Evolutionary conservation across 768 basidiomycete species (phyloP), one percentile per base, ranked within the genome.

Genomic region (Lactifluus hygrophoroides): DNA sequence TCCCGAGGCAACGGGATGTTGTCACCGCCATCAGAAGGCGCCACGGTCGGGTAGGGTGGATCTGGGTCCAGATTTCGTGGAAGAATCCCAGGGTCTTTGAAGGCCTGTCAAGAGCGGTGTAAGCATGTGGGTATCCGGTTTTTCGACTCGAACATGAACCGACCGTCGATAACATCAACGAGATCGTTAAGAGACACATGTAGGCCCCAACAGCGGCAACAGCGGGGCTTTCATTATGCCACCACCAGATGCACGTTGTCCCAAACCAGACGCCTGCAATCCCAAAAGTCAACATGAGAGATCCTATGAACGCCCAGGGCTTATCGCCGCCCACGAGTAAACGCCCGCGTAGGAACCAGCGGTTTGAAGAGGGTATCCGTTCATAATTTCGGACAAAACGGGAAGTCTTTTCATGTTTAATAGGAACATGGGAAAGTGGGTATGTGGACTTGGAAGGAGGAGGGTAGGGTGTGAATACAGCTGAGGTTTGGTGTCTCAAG

Each of bases 241-340:
- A 97, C 80, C 94, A 86, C 82, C 86, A 95, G 17, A 86, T 83
- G 46, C 85, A 87, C 0, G 92, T 94, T 25, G 91, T 91, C 10
- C 83, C 88, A 62, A 96, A 83, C 90, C 91, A 99, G 9, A 88
- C 71, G 0, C 84, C 90, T 2, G 88, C 75, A 46, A 97, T 77
- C 2, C 77, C 77, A 25, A 93, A 67, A 27, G 86, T 73, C 21
- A 95, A 54, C 1, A 70, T 67, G 49, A 94, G 72, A 7, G 81
- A 81, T 0, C 76, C 79, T 2, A 90, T 66, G 64, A 98, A 90
- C 5, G 94, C 91, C 75, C 82, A 84, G 0, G 87, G 86, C 19
- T 82, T 80, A 72, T 97, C 95, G 1, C 91, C 91, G 7, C 94
- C 93, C 0, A 87, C 90, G 64, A 98, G 70, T 10, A 93, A 59